These are phyloP conservation scores for Calocera viscosa DNA, from an alignment of 768 basidiomycete genomes.

Conservation along the genomic window DNA sequence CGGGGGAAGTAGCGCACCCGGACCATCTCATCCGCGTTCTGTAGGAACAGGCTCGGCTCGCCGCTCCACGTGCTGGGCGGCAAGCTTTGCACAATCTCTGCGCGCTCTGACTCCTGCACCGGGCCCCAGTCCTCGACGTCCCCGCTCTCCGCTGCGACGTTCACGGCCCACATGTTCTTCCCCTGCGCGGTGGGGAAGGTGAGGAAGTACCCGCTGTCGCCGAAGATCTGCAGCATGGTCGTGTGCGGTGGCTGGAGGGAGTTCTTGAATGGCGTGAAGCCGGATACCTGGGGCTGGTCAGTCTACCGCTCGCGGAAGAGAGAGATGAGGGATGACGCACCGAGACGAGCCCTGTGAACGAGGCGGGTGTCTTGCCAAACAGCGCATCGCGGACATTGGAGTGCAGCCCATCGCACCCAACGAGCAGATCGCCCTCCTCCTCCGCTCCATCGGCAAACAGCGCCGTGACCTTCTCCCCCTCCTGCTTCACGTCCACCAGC, in stretches of 20 bases:
- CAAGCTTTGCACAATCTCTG: conserved; percentile 18
- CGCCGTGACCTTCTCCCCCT: conserved; percentile 25
- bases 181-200: conserved; percentile 27
- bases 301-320: conserved; percentile 20
- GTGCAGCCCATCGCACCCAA: conserved; percentile 38
- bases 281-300: conserved; percentile 12
- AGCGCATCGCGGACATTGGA: conserved; percentile 30
- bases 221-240: conserved; percentile 29
- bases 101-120: conserved; percentile 23
- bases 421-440: conserved; percentile 31
- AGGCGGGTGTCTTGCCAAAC: conserved; percentile 29
- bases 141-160: conserved; percentile 30
- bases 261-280: neutral
- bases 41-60: conserved; percentile 21
- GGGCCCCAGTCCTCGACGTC: conserved; percentile 34
- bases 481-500: conserved; percentile 27
- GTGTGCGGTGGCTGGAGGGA: neutral
- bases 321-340: conserved; percentile 21
- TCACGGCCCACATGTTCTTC: conserved; percentile 29
- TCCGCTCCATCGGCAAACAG: conserved; percentile 28
- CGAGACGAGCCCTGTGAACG: conserved; percentile 32
- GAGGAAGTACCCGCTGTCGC: conserved; percentile 31
- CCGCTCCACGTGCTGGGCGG: conserved; percentile 20
- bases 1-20: conserved; percentile 21
- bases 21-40: conserved; percentile 20